Evolutionary conservation across 345 rosid species (phyloP).

Genomic region (Zanthoxylum bungeanum): DNA sequence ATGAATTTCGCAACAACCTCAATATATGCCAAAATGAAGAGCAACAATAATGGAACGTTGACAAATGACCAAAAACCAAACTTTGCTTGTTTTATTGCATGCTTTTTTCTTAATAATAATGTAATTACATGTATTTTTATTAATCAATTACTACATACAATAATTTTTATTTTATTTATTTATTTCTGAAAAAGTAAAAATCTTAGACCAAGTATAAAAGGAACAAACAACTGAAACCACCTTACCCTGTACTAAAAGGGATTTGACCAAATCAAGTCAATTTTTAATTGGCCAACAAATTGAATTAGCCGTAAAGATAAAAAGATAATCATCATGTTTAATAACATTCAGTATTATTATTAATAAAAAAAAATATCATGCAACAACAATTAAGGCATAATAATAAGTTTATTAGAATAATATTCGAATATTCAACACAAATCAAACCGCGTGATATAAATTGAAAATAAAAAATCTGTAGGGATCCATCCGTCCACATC

Average conservation of each 20-base stretch:
- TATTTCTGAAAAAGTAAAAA: not conserved
- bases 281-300: not conserved
- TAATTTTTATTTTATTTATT: too few relatives aligned
- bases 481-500: not conserved
- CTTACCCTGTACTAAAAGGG: not conserved
- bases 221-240: not conserved
- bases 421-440: not conserved
- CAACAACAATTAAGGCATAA: not conserved
- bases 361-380: not conserved
- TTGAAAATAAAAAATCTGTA: not conserved
- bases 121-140: not conserved
- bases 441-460: not conserved
- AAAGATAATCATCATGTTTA: not conserved
- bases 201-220: not conserved
- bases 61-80: not conserved
- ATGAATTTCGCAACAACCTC: not conserved
- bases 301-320: not conserved
- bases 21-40: not conserved
- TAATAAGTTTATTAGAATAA: not conserved
- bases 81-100: too few relatives aligned
- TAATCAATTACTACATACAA: not conserved
- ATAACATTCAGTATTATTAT: not conserved
- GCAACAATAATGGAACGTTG: not conserved
- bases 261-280: not conserved
- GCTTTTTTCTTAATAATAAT: not conserved